Evolutionary conservation across 768 basidiomycete species (phyloP), one percentile per base, ranked within the genome.

Genomic region (Heimioporus sp.): DNA sequence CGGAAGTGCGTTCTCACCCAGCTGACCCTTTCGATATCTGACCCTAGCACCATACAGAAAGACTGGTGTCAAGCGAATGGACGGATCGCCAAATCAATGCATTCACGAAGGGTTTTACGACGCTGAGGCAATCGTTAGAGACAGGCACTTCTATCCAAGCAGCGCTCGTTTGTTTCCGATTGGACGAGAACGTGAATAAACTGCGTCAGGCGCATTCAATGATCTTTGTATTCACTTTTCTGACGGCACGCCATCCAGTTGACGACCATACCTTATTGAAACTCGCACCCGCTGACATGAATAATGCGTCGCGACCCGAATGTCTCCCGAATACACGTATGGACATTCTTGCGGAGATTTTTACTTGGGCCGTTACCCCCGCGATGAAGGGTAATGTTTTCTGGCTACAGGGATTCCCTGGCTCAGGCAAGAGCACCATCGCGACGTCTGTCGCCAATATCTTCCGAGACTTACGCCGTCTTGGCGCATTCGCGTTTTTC

Each of bases 401-500:
- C 34, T 72, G 72, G 71, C 47, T 72, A 28, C 58, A 67, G 31
- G 71, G 72, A 9, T 63, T 70, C 34, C 70, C 72, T 0, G 71
- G 71, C 16, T 51, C 69, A 6, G 73, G 72, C 11, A 73, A 73
- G 59, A 74, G 72, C 35, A 64, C 72, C 2, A 56, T 73, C 19
- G 48, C 72, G 5, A 73, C 66, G 0, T 73, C 73, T 0, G 49
- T 72, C 12, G 72, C 72, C 34, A 65, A 68, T 46, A 42, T 71
- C 24, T 68, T 67, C 24, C 57, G 64, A n/a, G 58, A 69, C 1
- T 51, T 65, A 6, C 64, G 64, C 12, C 67, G 65, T 31, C 73
- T 73, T 6, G 72, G 73, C 9, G 68, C 72, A 2, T 73, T 70
- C 43, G 37, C 55, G 2, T 69, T 73, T 37, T 73, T 74, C 57